phyloP scores from a whole-genome alignment of 495 filamentous ascomycete species.

The Zalerion maritima region DNA sequence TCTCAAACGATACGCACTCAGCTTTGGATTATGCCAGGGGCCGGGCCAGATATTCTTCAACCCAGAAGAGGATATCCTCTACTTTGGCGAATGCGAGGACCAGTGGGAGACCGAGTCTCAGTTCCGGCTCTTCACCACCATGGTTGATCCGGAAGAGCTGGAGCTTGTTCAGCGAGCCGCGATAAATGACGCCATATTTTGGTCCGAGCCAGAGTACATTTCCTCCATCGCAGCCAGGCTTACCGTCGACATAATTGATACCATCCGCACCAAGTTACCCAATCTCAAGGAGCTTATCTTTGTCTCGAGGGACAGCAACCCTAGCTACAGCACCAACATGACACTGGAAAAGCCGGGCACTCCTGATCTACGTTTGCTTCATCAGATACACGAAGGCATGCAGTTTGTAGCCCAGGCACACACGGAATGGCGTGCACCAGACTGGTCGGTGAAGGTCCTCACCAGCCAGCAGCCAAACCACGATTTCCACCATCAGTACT shows the following conservation, averaged over 20 bases:
- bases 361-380: slow-evolving; percentile 7
- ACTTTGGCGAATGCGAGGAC: slow-evolving; percentile 12
- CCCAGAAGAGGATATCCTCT: slow-evolving; percentile 12
- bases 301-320: slow-evolving; percentile 11
- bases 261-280: slow-evolving; percentile 5
- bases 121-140: slow-evolving; percentile 9
- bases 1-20: slow-evolving; percentile 8
- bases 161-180: slow-evolving; percentile 13
- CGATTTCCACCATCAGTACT: no score
- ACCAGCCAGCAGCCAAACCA: no score
- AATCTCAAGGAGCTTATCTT: slow-evolving; percentile 12
- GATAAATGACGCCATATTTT: slow-evolving; percentile 13
- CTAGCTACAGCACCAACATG: slow-evolving; percentile 9
- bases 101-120: slow-evolving; percentile 5
- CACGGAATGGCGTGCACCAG: slow-evolving; percentile 3
- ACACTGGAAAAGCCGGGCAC: slow-evolving; percentile 9
- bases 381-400: slow-evolving; percentile 8
- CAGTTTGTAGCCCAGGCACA: background rate
- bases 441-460: no score
- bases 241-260: slow-evolving; percentile 5
- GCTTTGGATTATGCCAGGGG: slow-evolving; percentile 7
- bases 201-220: slow-evolving; percentile 2
- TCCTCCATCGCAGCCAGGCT: slow-evolving; percentile 2
- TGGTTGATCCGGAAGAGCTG: slow-evolving; percentile 9
- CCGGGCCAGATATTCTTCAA: slow-evolving; percentile 11